Percentiles rank a stretch among this genome's conserved stretches.
Evolutionary conservation across 108 stramenopile genomes (phyloP).

Genomic region (Nannochloropsis salina): DNA sequence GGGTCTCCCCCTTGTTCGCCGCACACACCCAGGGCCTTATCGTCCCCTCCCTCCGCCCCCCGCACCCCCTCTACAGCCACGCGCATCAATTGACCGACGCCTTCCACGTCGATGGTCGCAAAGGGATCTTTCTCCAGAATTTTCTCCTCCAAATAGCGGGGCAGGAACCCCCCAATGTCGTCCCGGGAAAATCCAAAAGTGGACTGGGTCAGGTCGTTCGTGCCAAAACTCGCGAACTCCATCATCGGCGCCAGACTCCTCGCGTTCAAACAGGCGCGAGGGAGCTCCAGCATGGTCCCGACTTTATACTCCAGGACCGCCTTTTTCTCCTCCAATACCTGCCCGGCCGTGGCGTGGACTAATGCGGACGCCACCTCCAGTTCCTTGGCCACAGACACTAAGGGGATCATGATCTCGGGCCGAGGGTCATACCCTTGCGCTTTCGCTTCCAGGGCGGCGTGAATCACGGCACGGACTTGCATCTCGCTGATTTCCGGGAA

Average conservation of each 20-base stretch:
- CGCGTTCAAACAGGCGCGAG: conserved; percentile 68
- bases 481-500: conserved; percentile 63
- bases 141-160: conserved; percentile 66
- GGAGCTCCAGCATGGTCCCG: conserved; percentile 84
- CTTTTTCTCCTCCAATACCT: conserved; percentile 35
- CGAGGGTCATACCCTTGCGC: conserved; percentile 49
- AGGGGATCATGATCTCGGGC: conserved; percentile 56
- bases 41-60: conserved; percentile 57
- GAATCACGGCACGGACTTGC: conserved; percentile 66
- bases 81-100: conserved; percentile 67
- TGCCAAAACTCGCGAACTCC: conserved; percentile 78
- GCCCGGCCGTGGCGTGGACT: conserved; percentile 36
- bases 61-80: conserved; percentile 59
- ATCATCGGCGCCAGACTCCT: conserved; percentile 61
- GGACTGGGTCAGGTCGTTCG: conserved; percentile 80
- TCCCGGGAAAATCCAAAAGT: conserved; percentile 77
- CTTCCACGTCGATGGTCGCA: conserved; percentile 69
- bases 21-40: conserved; percentile 67
- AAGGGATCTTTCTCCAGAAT: conserved; percentile 75
- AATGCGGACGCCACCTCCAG: conserved; percentile 41
- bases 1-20: conserved; percentile 84
- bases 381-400: conserved; percentile 49
- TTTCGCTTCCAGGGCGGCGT: conserved; percentile 31
- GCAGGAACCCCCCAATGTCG: conserved; percentile 71
- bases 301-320: conserved; percentile 61